Percentiles rank a stretch among this genome's conserved stretches.
These are phyloP conservation scores for Rhynchosporium graminicola DNA, from an alignment of 2,329 filamentous ascomycete species.

Conservation along the genomic window DNA sequence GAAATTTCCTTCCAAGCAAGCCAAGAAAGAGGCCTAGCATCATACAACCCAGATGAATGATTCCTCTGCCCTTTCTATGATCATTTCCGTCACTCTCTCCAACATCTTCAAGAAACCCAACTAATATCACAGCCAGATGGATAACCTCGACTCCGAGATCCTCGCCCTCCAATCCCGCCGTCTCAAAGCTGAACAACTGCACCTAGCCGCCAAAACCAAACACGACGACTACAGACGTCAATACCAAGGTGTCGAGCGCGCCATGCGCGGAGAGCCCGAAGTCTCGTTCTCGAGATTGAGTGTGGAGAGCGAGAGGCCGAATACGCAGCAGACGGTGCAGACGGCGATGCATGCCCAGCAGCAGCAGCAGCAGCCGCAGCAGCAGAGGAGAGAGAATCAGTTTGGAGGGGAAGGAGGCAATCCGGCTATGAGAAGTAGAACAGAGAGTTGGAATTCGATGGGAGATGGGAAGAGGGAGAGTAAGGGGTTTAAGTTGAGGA, in stretches of 20 bases:
- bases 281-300: conserved; percentile 5
- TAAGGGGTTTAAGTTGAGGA: no score
- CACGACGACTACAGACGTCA: conserved; percentile 21
- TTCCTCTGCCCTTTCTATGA: background rate
- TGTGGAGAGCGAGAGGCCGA: conserved; percentile 12
- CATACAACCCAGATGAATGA: background rate
- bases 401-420: conserved; percentile 8
- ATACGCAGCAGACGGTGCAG: conserved; percentile 10
- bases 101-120: background rate
- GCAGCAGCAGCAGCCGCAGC: background rate
- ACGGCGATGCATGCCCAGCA: conserved; percentile 1
- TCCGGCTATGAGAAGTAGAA: background rate
- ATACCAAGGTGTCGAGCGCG: conserved; percentile 19
- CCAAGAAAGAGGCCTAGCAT: background rate
- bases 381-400: background rate
- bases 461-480: no score
- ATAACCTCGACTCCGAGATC: conserved; percentile 19
- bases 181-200: conserved; percentile 13
- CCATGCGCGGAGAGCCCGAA: conserved; percentile 19
- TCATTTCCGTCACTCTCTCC: background rate
- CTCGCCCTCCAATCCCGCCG: conserved; percentile 11
- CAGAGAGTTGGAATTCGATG: background rate
- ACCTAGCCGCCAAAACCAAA: conserved; percentile 19
- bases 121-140: conserved; percentile 4
- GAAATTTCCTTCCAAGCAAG: background rate